These are phyloP conservation scores for Rhizophora mangle DNA, from an alignment of 345 rosid species.

Conservation along the genomic window DNA sequence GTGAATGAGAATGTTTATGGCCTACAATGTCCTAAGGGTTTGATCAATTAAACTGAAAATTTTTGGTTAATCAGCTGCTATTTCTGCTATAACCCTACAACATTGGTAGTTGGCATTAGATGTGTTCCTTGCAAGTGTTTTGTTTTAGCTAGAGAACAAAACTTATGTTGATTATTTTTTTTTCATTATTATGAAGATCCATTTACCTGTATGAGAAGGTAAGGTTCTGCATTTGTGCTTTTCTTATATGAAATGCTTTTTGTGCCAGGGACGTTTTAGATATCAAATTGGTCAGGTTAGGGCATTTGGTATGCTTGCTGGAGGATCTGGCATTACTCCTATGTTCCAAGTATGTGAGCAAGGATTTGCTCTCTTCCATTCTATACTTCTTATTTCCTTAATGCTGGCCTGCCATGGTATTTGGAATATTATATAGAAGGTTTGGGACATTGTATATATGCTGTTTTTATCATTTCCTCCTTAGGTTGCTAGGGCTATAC, in stretches of 20 bases:
- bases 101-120: too few relatives aligned
- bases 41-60: too few relatives aligned
- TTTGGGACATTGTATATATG: too few relatives aligned
- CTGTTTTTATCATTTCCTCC: neutral
- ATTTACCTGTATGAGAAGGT: neutral
- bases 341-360: constrained; percentile 78
- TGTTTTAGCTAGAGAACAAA: too few relatives aligned
- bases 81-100: too few relatives aligned
- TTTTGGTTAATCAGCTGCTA: too few relatives aligned
- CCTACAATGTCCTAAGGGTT: too few relatives aligned
- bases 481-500: constrained; percentile 88
- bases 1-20: too few relatives aligned
- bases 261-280: constrained; percentile 81
- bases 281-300: constrained; percentile 85
- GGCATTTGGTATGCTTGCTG: constrained; percentile 97
- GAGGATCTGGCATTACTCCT: constrained; percentile 99
- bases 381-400: neutral
- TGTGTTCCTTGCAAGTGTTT: too few relatives aligned
- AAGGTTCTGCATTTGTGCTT: neutral
- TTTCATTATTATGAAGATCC: neutral
- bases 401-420: too few relatives aligned
- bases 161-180: too few relatives aligned
- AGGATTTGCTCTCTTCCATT: neutral
- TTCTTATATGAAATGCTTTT: constrained; percentile 1
- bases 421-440: too few relatives aligned